Conservation (phyloP, 495 filamentous ascomycete species). For the Bryoglossum gracile region DNA sequence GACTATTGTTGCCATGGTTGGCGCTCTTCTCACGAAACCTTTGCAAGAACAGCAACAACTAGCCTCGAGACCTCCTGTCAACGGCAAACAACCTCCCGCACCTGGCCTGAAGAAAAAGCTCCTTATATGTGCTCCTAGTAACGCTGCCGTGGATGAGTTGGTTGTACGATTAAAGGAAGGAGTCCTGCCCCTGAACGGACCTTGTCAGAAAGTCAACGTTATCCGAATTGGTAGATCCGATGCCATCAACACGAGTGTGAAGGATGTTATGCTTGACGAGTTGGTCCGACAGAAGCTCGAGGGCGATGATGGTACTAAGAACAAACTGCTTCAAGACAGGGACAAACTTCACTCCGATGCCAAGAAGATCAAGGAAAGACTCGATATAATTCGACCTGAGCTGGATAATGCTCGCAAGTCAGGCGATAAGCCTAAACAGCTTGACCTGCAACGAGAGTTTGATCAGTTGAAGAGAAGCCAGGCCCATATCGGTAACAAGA, state of each 20-base stretch:
- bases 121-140: constrained; percentile 91
- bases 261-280: constrained; percentile 90
- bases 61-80: constrained; percentile 38
- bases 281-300: constrained; percentile 70
- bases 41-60: constrained; percentile 39
- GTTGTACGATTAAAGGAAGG: constrained; percentile 89
- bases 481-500: constrained; percentile 61
- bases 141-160: constrained; percentile 93
- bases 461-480: constrained; percentile 71
- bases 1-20: constrained; percentile 93
- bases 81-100: constrained; percentile 23
- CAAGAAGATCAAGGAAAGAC: constrained; percentile 61
- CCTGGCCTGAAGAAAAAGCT: constrained; percentile 58
- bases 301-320: constrained; percentile 37
- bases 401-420: constrained; percentile 63
- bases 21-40: constrained; percentile 65
- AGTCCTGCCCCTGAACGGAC: constrained; percentile 69
- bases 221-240: constrained; percentile 89
- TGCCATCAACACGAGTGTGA: constrained; percentile 82
- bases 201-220: constrained; percentile 65
- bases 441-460: constrained; percentile 68
- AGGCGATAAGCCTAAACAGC: constrained; percentile 46
- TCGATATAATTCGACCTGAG: constrained; percentile 56
- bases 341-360: constrained; percentile 79
- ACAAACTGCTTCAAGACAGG: constrained; percentile 51